Conservation (phyloP, 2,329 filamentous ascomycete species). For the Dactylonectria macrodidyma region DNA sequence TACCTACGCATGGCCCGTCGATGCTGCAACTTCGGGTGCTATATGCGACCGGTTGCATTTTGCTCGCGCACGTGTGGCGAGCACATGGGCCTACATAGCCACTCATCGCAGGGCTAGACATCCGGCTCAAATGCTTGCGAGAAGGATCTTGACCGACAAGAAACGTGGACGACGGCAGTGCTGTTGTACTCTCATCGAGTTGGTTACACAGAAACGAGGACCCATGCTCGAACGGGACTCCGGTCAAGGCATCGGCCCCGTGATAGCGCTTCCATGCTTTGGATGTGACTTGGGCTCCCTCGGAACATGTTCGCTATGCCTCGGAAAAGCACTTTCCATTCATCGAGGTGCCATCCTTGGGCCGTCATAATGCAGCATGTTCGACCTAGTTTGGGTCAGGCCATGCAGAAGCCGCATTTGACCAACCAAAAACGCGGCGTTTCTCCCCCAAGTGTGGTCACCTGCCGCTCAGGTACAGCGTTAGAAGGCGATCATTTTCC, state of each 20-base stretch:
- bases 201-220: constrained; percentile 11
- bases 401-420: constrained; percentile 15
- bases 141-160: background rate
- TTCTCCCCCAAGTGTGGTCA: constrained; percentile 26
- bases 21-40: constrained; percentile 15
- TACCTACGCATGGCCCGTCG: background rate
- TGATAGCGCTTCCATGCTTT: constrained; percentile 8
- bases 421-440: constrained; percentile 19
- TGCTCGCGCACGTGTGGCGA: constrained; percentile 22
- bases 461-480: constrained; percentile 34
- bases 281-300: background rate
- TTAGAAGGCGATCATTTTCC: constrained; percentile 22
- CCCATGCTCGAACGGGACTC: constrained; percentile 14
- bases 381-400: constrained; percentile 11
- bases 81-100: constrained; percentile 23
- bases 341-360: constrained; percentile 3
- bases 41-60: constrained; percentile 27
- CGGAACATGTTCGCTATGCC: background rate
- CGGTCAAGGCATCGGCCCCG: constrained; percentile 8
- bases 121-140: background rate
- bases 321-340: constrained; percentile 5
- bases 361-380: constrained; percentile 9
- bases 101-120: background rate
- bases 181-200: background rate
- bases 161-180: constrained; percentile 21